A percentile compares a stretch with the other conserved stretches of the same genome.
Evolutionary conservation across 345 rosid genomes (phyloP).

Genomic region (Durio zibethinus): DNA sequence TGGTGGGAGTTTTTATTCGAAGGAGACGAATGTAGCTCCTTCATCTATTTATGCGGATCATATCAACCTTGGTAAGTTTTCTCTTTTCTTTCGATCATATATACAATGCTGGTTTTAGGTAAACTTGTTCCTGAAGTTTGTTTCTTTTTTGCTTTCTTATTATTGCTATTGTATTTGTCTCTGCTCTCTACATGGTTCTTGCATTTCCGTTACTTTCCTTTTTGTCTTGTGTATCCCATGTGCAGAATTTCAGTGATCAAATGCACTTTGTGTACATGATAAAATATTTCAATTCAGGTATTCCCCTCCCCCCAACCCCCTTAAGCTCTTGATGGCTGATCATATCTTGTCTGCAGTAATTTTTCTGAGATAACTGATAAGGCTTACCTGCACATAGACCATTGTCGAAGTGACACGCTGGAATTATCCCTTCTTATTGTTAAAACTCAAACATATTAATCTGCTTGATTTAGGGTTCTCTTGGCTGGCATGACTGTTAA

Average conservation of each 20-base stretch:
- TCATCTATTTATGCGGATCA: slow-evolving; percentile 24
- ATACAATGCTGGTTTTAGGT: background rate
- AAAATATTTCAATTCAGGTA: background rate
- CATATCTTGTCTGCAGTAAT: background rate
- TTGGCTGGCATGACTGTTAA: background rate
- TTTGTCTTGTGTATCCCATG: background rate
- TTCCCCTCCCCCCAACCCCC: background rate
- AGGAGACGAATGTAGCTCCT: slow-evolving; percentile 24
- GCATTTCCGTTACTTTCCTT: background rate
- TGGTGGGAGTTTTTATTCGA: slow-evolving; percentile 24
- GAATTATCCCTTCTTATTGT: background rate
- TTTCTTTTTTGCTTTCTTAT: no score
- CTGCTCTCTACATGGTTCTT: background rate
- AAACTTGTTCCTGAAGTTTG: no score
- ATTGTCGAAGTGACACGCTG: background rate
- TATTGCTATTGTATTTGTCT: background rate
- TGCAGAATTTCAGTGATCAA: slow-evolving; percentile 10
- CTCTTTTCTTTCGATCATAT: background rate
- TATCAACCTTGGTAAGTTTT: slow-evolving; percentile 37
- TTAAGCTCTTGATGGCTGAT: background rate
- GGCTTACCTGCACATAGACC: no score
- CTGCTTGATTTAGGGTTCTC: background rate
- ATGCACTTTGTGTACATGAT: background rate
- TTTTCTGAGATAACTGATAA: no score
- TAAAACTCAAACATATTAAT: background rate